Base-by-base conservation (phyloP, 1,139 yeast species). In the Blastobotrys elegans region DNA sequence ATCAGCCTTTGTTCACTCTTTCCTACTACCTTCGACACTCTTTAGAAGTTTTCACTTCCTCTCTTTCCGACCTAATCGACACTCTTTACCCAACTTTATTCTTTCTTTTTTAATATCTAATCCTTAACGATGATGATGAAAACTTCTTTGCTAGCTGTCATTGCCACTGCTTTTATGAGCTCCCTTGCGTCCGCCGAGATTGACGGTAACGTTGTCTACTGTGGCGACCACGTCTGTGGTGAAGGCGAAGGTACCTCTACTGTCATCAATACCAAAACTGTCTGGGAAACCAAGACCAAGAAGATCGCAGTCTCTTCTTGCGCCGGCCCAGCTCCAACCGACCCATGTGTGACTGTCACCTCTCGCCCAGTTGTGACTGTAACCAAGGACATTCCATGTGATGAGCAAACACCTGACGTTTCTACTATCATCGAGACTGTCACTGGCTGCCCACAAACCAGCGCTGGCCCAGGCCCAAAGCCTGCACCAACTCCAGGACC, bases 201-300 rank as follows among this genome's bases (percentile, higher is more conserved):
- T 24, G 40, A 21, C 18, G 42, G 27, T 4, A 26, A 26, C n/a
- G 42, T 39, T 6, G 21, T 24, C 3, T 37, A 37, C 13, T 37
- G 40, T 18, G 40, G 40, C 18, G 40, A 37, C 31, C 40, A 37
- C 18, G 30, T n/a, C 14, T 37, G 40, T 18, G 30, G 30, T 7
- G 40, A 37, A 37, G n/a, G 13, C 20, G 40, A 37, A 37, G 40
- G 40, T 5, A 37, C 40, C 21, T 37, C 40, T 5, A 37, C 40
- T 17, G 40, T 37, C 13, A 14, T 37, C 40, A 7, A 22, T 14
- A 37, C 40, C 22, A 14, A n/a, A 17, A 37, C 40, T 13, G 11
- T 21, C 14, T 22, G 22, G 11, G 20, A 37, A n/a, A 37, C 40
- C 31, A 22, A 13, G 7, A 37, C 40, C 21, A 29, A 37, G 21